These are phyloP conservation scores for Copromyces sp. DNA, from an alignment of 495 filamentous ascomycete species.

Conservation along the genomic window DNA sequence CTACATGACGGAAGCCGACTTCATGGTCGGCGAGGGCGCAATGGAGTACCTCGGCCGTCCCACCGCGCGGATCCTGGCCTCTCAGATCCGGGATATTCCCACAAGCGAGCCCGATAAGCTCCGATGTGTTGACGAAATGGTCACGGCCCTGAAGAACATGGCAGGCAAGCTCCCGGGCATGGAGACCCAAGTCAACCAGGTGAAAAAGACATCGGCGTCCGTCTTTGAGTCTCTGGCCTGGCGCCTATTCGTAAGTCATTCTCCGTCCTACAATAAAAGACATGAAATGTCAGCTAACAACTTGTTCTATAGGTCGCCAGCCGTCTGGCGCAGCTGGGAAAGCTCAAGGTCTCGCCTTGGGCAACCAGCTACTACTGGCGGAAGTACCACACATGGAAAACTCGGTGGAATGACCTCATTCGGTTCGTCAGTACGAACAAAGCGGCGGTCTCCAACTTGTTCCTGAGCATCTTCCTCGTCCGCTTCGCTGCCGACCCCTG, in stretches of 20 bases:
- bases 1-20: background rate
- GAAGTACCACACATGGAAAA: background rate
- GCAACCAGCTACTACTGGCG: background rate
- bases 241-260: background rate
- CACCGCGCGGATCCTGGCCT: accelerated
- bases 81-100: background rate
- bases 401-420: background rate
- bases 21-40: background rate
- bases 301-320: background rate
- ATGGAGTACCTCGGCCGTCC: background rate
- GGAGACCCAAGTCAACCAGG: background rate
- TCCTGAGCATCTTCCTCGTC: background rate
- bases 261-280: accelerated
- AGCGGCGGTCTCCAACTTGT: background rate
- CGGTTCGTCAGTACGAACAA: background rate
- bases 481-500: background rate
- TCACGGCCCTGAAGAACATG: background rate
- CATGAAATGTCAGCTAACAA: background rate
- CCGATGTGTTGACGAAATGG: background rate
- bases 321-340: background rate
- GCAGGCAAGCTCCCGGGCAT: background rate
- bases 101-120: accelerated
- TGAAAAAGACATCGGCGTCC: accelerated
- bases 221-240: background rate
- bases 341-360: background rate